These are phyloP conservation scores for Cordyceps fumosorosea DNA, from an alignment of 2,329 filamentous ascomycete species.

Conservation along the genomic window DNA sequence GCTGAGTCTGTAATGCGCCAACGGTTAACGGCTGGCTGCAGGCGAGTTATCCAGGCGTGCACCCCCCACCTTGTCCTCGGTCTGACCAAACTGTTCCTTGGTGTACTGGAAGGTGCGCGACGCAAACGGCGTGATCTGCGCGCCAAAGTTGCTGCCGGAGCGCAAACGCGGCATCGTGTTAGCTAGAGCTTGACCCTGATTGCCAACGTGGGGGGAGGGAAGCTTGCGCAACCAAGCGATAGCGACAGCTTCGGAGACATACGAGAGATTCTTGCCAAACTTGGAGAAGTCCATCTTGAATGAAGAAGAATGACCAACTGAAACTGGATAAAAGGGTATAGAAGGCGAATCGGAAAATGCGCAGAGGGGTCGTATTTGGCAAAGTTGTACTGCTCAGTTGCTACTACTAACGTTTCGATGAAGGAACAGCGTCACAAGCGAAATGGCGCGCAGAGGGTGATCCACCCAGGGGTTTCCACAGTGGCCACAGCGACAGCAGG, in stretches of 20 bases:
- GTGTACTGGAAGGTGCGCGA: conserved; percentile 94
- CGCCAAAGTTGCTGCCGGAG: conserved; percentile 52
- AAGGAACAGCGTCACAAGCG: conserved; percentile 27
- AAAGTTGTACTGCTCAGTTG: not conserved
- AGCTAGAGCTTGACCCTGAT: conserved; percentile 6
- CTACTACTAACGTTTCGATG: conserved; percentile 1
- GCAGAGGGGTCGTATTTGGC: not conserved
- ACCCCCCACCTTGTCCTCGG: conserved; percentile 73
- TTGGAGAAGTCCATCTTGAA: conserved; percentile 52
- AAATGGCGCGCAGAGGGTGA: conserved; percentile 19
- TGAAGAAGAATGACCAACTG: conserved; percentile 9
- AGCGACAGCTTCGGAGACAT: conserved; percentile 22
- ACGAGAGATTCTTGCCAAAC: conserved; percentile 51
- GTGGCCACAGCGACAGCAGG: conserved; percentile 2
- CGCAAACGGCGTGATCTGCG: conserved; percentile 84
- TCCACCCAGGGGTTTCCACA: conserved; percentile 17
- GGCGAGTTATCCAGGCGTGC: not conserved
- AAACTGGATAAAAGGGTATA: conserved; percentile 12
- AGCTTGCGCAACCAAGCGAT: not conserved
- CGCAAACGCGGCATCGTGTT: conserved; percentile 2
- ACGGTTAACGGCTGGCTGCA: not conserved
- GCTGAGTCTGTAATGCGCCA: conserved; percentile 63
- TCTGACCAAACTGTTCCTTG: conserved; percentile 94
- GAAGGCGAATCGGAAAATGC: not conserved
- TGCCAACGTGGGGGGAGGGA: conserved; percentile 11